Conservation (phyloP, 2,329 filamentous ascomycete genomes). For the Sordariomycetes sp. region DNA sequence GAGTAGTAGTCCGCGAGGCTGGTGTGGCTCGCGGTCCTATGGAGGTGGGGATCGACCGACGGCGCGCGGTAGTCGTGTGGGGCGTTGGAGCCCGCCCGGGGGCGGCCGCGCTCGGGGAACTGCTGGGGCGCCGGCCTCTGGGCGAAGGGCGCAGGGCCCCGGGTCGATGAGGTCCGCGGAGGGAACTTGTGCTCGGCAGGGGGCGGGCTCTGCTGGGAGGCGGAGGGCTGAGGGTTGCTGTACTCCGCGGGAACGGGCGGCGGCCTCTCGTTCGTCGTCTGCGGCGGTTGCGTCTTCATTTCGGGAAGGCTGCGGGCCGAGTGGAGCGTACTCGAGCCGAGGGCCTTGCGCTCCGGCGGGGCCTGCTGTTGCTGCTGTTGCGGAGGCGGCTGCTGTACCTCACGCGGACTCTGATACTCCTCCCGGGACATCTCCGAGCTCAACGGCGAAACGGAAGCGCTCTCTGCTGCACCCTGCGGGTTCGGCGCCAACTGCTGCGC, state of each 20-base stretch:
- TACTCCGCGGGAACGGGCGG: conserved; percentile 8
- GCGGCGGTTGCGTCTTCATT: conserved; percentile 7
- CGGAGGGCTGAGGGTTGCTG: neutral
- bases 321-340: conserved; percentile 10
- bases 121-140: conserved; percentile 4
- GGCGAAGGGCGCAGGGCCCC: conserved; percentile 9
- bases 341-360: conserved; percentile 7
- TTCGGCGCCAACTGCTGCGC: neutral
- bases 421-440: neutral
- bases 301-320: conserved; percentile 12
- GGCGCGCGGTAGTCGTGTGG: conserved; percentile 1
- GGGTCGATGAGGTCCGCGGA: conserved; percentile 17
- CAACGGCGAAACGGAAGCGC: neutral
- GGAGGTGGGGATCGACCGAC: conserved; percentile 3
- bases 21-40: conserved; percentile 2
- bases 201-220: conserved; percentile 7
- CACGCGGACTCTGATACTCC: neutral
- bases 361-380: neutral
- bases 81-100: neutral
- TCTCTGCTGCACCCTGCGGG: neutral
- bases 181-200: conserved; percentile 14
- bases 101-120: neutral
- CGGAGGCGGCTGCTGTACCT: neutral
- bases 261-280: conserved; percentile 11
- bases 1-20: conserved; percentile 9